phyloP scores from a whole-genome alignment of 75 land plant species.

The Pinus albicaulis region DNA sequence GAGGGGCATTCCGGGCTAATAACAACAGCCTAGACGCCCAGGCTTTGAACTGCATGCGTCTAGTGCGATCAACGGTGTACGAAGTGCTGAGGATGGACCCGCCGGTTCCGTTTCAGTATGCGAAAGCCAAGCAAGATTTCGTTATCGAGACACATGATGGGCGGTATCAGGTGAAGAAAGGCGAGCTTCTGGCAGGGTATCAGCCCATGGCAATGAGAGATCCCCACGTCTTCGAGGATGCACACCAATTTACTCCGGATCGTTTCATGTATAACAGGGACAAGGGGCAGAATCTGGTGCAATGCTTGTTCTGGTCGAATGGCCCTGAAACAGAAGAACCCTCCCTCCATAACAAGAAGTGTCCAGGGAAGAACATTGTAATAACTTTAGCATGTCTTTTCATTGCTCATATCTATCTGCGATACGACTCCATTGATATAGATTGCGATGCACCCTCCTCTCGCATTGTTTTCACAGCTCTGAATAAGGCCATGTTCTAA shows the following conservation, averaged over 20 bases:
- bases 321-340: slow-evolving; percentile 70
- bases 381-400: slow-evolving; percentile 48
- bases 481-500: too few species aligned
- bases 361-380: slow-evolving; percentile 85
- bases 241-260: slow-evolving; percentile 55
- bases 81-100: slow-evolving; percentile 75
- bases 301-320: slow-evolving; percentile 80
- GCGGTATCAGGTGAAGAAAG: slow-evolving; percentile 35
- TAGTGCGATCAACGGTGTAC: slow-evolving; percentile 68
- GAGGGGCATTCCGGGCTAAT: slow-evolving; percentile 32
- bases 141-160: slow-evolving; percentile 32
- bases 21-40: slow-evolving; percentile 24
- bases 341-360: slow-evolving; percentile 72
- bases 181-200: slow-evolving; percentile 53
- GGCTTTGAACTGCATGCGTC: slow-evolving; percentile 57
- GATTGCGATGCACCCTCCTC: slow-evolving; percentile 14
- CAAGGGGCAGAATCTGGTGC: slow-evolving; percentile 51
- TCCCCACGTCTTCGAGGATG: slow-evolving; percentile 60
- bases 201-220: slow-evolving; percentile 81
- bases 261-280: slow-evolving; percentile 69
- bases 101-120: slow-evolving; percentile 78
- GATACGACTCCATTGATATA: slow-evolving; percentile 63
- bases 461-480: too few species aligned
- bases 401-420: slow-evolving; percentile 59
- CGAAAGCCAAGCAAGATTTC: slow-evolving; percentile 36